Base-by-base conservation (phyloP, 2,329 filamentous ascomycete species). In the Colletotrichum salicis region DNA sequence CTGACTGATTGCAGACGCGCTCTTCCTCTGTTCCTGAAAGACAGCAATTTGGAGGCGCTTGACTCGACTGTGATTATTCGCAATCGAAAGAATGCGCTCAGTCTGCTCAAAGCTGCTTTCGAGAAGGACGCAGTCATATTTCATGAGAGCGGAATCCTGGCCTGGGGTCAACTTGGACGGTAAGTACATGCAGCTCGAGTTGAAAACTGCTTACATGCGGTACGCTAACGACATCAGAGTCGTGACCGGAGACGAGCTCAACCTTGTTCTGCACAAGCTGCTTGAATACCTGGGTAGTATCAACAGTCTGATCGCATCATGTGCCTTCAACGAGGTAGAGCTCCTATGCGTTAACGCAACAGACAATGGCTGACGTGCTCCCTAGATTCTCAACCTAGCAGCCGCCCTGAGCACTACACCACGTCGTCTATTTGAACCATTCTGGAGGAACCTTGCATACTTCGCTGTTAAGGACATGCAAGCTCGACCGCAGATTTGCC, bases 371-470 rank as follows among this genome's bases (percentile, higher is more conserved):
- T 68, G 15, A 64, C 12, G 13, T 27, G 19, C 27, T 24, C 19
- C 19, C 13, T 45, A 84, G 81, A 84, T 97, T 51, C 86, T 93
- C 24, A 91, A 90, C 72, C 86, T 98, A 60, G 93, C 95, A 1
- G 88, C 92, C 63, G 84, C 86, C 59, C 88, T 91, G 52, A 85
- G 86, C 3, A 85, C 89, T 48, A 92, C 90, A 1, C 88, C 92
- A 2, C 86, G 88, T 33, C 89, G 91, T 19, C 84, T 99, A 0
- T 92, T 98, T 68, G 90, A 92, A 67, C 95, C 96, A 0, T 98
- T 95, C 80, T 98, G 96, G 95, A 90, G 91, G 75, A 96, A 89
- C 35, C 86, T 99, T 56, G 95, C 94, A 0, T 92, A 96, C 71
- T 89, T 92, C 61, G 91, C 94, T 2, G 92, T 96, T 33, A 96